These are phyloP conservation scores for Lodderomyces theae DNA, from an alignment of 1,139 yeast species.

Conservation along the genomic window DNA sequence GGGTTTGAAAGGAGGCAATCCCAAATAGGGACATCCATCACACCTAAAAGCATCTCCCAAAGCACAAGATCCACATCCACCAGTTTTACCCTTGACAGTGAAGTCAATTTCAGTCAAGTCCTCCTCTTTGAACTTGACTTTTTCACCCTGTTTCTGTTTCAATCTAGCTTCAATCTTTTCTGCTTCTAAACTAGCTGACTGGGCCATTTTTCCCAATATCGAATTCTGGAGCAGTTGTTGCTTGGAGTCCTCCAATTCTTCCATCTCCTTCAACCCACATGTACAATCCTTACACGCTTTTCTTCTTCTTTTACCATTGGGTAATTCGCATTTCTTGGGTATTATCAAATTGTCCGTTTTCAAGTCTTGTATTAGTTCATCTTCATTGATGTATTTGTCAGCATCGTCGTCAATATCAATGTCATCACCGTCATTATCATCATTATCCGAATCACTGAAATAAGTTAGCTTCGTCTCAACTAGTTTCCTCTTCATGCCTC, in stretches of 20 bases:
- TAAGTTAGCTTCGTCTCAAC: slow-evolving; percentile 48
- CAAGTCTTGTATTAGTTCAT: slow-evolving; percentile 25
- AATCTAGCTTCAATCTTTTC: slow-evolving; percentile 51
- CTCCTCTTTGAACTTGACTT: slow-evolving; percentile 56
- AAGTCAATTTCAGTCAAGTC: slow-evolving; percentile 88
- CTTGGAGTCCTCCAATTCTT: slow-evolving; percentile 52
- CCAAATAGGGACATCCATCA: slow-evolving; percentile 96
- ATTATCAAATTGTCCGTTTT: slow-evolving; percentile 34
- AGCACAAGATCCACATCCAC: slow-evolving; percentile 97
- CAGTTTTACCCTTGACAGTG: slow-evolving; percentile 89
- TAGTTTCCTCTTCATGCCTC: slow-evolving; percentile 40
- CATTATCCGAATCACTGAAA: slow-evolving; percentile 48
- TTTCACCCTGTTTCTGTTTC: slow-evolving; percentile 19
- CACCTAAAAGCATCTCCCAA: slow-evolving; percentile 98
- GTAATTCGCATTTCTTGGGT: slow-evolving; percentile 49
- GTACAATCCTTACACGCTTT: slow-evolving; percentile 97
- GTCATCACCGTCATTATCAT: slow-evolving; percentile 29
- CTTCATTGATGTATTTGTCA: slow-evolving; percentile 13
- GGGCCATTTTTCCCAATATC: slow-evolving; percentile 48
- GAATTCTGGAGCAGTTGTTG: slow-evolving; percentile 48
- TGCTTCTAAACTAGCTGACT: slow-evolving; percentile 53
- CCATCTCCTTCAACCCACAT: slow-evolving; percentile 87
- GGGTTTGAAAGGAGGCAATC: slow-evolving; percentile 96
- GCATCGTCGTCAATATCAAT: background rate
- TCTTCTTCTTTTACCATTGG: slow-evolving; percentile 64